Evolutionary conservation across 805 yeast species (phyloP).

Genomic region (Pichia rugopelliculosa): DNA sequence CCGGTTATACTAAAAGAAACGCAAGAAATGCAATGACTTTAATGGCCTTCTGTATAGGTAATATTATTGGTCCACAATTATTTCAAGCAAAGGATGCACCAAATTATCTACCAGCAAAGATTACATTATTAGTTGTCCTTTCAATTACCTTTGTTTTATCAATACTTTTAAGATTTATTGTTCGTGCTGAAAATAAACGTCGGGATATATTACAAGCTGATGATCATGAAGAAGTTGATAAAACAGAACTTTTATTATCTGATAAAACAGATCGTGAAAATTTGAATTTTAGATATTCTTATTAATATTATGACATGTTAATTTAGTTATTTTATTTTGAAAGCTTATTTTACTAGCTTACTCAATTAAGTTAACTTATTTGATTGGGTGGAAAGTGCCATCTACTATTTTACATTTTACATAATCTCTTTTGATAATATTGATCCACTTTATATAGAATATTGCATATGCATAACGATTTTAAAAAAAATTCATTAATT

Average conservation of each 20-base stretch:
- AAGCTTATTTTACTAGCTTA: too few relatives aligned
- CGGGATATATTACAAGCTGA: background rate
- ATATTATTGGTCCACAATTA: slow-evolving; percentile 46
- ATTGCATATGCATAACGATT: too few relatives aligned
- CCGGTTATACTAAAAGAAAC: slow-evolving; percentile 45
- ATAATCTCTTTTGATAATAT: too few relatives aligned
- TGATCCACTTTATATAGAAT: too few relatives aligned
- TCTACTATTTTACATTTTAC: too few relatives aligned
- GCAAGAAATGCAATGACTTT: slow-evolving; percentile 38
- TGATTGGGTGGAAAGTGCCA: too few relatives aligned
- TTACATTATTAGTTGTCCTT: slow-evolving; percentile 41
- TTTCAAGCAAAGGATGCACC: slow-evolving; percentile 44
- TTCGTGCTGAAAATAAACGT: background rate
- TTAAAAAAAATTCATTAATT: too few relatives aligned
- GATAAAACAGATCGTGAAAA: background rate
- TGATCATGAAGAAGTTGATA: background rate
- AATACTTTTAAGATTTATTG: background rate
- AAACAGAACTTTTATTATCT: background rate
- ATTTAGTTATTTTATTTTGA: background rate
- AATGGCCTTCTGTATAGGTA: slow-evolving; percentile 40
- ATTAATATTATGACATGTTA: background rate
- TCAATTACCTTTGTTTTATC: slow-evolving; percentile 23
- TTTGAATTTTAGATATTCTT: background rate
- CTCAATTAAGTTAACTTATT: too few relatives aligned
- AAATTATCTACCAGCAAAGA: slow-evolving; percentile 39